Conservation (phyloP, 805 yeast species). For the Wickerhamomyces canadensis region DNA sequence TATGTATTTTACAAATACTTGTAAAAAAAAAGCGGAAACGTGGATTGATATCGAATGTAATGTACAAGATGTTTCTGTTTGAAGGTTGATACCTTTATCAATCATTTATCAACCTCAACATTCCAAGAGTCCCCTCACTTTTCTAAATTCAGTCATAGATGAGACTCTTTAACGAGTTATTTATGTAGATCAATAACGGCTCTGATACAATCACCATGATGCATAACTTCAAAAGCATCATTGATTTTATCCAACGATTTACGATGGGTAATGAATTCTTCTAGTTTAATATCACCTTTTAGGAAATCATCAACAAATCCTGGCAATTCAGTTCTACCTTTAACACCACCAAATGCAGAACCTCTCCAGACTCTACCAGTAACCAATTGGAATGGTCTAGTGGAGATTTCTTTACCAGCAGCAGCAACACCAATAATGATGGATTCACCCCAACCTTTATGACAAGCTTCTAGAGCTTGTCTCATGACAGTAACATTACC, state of each 20-base stretch:
- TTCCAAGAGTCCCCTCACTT: too few species aligned
- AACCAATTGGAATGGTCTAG: constrained; percentile 98
- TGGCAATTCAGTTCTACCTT: constrained; percentile 95
- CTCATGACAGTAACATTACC: constrained; percentile 96
- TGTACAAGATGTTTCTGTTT: too few species aligned
- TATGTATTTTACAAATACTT: too few species aligned
- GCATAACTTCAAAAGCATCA: constrained; percentile 91
- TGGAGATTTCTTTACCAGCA: constrained; percentile 93
- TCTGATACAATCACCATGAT: constrained; percentile 88
- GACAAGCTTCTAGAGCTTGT: constrained; percentile 92
- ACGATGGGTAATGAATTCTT: constrained; percentile 92
- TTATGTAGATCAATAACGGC: constrained; percentile 61
- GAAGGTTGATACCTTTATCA: too few species aligned
- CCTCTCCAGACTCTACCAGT: constrained; percentile 99
- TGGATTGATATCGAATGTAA: too few species aligned
- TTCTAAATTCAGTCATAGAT: too few species aligned
- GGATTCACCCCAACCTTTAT: constrained; percentile 98
- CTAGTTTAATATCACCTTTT: constrained; percentile 78
- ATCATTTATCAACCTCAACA: too few species aligned
- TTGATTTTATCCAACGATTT: constrained; percentile 75
- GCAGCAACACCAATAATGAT: constrained; percentile 97
- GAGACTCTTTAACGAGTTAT: constrained; percentile 2
- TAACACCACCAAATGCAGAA: constrained; percentile 99
- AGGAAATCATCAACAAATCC: constrained; percentile 82
- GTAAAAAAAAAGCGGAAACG: too few species aligned